Conservation (phyloP, 192 early-diverging fungal species). For the Backusella westeae region DNA sequence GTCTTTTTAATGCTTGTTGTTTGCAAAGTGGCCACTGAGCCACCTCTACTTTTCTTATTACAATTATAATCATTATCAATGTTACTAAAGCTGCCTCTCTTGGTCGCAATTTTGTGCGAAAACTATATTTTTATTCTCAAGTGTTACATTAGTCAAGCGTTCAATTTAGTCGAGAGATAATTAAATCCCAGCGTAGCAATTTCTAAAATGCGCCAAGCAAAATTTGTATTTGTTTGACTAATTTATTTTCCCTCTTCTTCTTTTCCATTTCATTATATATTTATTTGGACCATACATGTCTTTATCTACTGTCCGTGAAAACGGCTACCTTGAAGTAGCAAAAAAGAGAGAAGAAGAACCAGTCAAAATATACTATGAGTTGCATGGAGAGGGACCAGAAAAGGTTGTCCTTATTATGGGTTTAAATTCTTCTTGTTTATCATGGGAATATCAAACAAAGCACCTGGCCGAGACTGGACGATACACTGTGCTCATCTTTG, state of each 20-base stretch:
- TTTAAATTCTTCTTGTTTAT: constrained; percentile 26
- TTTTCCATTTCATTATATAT: background rate
- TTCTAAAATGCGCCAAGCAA: no score
- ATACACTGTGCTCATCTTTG: constrained; percentile 75
- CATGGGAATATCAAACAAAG: constrained; percentile 52
- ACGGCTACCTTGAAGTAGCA: constrained; percentile 42
- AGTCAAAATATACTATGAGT: constrained; percentile 77
- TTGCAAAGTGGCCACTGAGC: no score
- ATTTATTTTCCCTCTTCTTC: background rate
- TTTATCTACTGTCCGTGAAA: background rate
- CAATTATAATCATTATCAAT: no score
- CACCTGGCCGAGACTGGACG: constrained; percentile 64
- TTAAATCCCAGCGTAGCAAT: no score
- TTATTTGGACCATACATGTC: background rate
- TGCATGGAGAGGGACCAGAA: constrained; percentile 68
- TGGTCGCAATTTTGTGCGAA: no score
- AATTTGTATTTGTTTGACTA: background rate
- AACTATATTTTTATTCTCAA: no score
- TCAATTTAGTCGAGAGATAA: no score
- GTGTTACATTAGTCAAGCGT: no score
- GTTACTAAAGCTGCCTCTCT: no score
- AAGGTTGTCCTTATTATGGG: constrained; percentile 80
- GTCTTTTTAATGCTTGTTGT: no score
- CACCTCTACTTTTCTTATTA: no score
- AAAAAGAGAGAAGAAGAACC: constrained; percentile 34